phyloP scores from a whole-genome alignment of 2,329 filamentous ascomycete genomes.

The Apiospora malaysiana region DNA sequence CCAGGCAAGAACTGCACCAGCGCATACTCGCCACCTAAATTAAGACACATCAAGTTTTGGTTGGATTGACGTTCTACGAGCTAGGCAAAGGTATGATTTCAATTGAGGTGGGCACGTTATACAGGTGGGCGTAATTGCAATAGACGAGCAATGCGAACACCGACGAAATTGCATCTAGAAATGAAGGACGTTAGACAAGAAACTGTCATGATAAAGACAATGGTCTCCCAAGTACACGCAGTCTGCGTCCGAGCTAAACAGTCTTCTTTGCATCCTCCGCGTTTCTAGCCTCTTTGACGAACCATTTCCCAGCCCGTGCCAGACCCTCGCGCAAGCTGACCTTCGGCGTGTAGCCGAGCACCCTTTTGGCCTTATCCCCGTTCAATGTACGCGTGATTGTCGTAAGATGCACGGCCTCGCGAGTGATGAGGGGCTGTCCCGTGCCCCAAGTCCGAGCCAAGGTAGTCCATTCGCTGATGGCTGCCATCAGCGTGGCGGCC shows the following conservation, averaged over 20 bases:
- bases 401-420: slow-evolving; percentile 28
- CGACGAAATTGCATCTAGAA: no score
- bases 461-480: slow-evolving; percentile 34
- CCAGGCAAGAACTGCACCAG: no score
- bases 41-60: no score
- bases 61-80: no score
- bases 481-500: slow-evolving; percentile 34
- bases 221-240: no score
- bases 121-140: no score
- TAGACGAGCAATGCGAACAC: no score
- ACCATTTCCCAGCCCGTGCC: slow-evolving; percentile 30
- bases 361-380: slow-evolving; percentile 29
- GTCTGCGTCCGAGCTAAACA: neutral
- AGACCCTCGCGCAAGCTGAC: slow-evolving; percentile 28
- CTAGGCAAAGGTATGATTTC: no score
- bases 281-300: slow-evolving; percentile 25
- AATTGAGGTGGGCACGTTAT: no score
- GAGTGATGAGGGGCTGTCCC: slow-evolving; percentile 26
- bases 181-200: no score
- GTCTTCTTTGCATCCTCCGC: neutral
- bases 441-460: slow-evolving; percentile 28
- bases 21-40: no score
- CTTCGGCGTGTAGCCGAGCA: slow-evolving; percentile 30
- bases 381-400: slow-evolving; percentile 30
- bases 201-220: no score